phyloP scores from a whole-genome alignment of 148 eudicot genomes.

The Tetragonia tetragonoides region DNA sequence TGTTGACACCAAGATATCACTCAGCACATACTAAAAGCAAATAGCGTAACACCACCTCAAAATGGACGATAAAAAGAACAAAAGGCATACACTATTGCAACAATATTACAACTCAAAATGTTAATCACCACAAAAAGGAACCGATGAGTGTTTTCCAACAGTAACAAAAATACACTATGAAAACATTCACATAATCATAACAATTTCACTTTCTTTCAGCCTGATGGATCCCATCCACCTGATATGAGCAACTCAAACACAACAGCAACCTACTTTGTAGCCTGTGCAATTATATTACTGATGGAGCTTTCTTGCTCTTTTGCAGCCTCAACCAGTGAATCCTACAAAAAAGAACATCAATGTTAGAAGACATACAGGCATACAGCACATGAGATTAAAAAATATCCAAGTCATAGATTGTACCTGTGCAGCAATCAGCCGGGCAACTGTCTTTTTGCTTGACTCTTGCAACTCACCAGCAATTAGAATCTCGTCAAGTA shows the following conservation, averaged over 20 bases:
- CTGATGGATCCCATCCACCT: background rate
- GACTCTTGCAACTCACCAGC: constrained; percentile 98
- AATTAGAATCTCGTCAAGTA: constrained; percentile 82
- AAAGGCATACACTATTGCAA: background rate
- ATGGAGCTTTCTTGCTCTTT: constrained; percentile 81
- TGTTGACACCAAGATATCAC: background rate
- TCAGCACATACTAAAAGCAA: background rate
- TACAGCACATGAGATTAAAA: no score
- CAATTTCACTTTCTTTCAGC: constrained; percentile 5
- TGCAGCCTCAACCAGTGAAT: constrained; percentile 82
- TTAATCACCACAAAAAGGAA: background rate
- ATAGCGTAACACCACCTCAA: background rate
- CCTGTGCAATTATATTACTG: constrained; percentile 86
- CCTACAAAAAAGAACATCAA: constrained; percentile 40
- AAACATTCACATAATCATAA: constrained; percentile 6
- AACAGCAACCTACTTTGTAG: constrained; percentile 52
- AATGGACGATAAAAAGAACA: background rate
- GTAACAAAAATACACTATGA: constrained; percentile 9
- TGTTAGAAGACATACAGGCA: background rate
- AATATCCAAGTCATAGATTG: background rate
- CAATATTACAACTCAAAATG: background rate
- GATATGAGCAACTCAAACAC: background rate
- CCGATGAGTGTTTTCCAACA: constrained; percentile 1
- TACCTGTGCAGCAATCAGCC: constrained; percentile 90
- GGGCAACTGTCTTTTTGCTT: constrained; percentile 88